Base-by-base conservation (phyloP, 148 eudicot genomes). In the Chenopodium formosanum region DNA sequence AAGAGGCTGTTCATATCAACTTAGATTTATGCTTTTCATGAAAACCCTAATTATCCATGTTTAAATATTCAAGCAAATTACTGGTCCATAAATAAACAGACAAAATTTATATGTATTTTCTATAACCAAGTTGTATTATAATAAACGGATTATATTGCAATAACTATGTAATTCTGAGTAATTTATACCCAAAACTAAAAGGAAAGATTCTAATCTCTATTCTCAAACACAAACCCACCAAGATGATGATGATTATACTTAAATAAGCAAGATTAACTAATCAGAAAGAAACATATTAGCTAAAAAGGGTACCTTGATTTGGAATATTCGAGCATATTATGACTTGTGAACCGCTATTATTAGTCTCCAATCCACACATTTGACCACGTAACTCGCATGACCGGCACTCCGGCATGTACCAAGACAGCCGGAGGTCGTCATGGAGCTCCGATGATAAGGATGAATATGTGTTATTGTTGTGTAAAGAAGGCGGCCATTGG, bases 331-430 rank as follows among this genome's bases (percentile, higher is more conserved):
- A 78, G 83, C 87, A 85, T 40, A 60, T 23, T 22, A 85, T 77
- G 44, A 9, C 50, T 8, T 52, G 32, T 44, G 63, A 66, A 16
- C 37, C 52, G 60, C 75, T 82, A 0, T 83, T 80, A 58, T 75
- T 75, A 25, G 73, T 82, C 81, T 79, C 77, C 56, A 86, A 73
- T 58, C 84, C 84, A 50, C 92, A 91, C 78, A 78, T 73, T 56
- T 85, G 88, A 29, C 88, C 92, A 17, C 83, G 47, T 1, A 77
- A 37, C 76, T 91, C 92, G 70, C 94, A 91, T 72, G 76, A 62
- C 40, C 84, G 84, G 78, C 94, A 91, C 40, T 69, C 56, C 2
- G 92, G 94, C 46, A 73, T 72, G 22, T 47, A 79, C 92, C 94
- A 91, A 9, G 81, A 74, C 1, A 91, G 83, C 80, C 83, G 73